Evolutionary conservation across 2,329 filamentous ascomycete genomes (phyloP), one percentile per base, ranked within the genome.

Genomic region (Diaporthe citriasiana): DNA sequence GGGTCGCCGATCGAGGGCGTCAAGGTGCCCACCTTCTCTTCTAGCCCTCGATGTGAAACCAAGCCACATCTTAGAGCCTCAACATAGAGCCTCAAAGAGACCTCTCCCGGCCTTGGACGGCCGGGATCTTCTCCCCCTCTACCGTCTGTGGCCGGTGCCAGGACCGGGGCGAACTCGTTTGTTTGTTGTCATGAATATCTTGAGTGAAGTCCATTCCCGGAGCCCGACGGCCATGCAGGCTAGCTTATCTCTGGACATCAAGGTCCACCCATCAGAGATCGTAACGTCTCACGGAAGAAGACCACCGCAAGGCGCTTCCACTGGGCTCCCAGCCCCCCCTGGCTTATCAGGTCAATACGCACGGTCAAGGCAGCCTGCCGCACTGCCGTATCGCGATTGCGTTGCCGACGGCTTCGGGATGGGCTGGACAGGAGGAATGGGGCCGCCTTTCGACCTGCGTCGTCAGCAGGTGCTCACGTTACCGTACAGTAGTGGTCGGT

Each of bases 231-330:
- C 33, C 22, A 13, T 30, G 63, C 22, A 40, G 63, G 30, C 33
- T 53, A 40, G 63, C 63, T 68, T 53, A 68, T 53, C 45, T 68
- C 63, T 68, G 63, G 63, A 53, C 63, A 68, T 68, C 63, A 68
- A 68, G 63, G 63, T 38, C 63, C 63, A 53, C 33, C 63, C 45
- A 53, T 53, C 45, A 40, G 15, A 22, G 13, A 10, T 53, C 47
- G 33, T 38, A 53, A 68, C 47, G 63, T 68, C 63, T 53, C 30
- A 68, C 63, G 33, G 33, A 30, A 68, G 15, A 33, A 65, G 60
- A 35, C 60, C 30, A 68, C 63, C 33, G 60, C 60, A 51, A 22
- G 27, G 45, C 30, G 30, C 60, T 27, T 51, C 30, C 45, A 51
- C 45, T 66, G 30, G 42, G n/a, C n/a, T n/a, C n/a, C n/a, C n/a